These are phyloP conservation scores for Cryptococcus sp. DNA, from an alignment of 1,284 basidiomycete genomes.

Conservation along the genomic window DNA sequence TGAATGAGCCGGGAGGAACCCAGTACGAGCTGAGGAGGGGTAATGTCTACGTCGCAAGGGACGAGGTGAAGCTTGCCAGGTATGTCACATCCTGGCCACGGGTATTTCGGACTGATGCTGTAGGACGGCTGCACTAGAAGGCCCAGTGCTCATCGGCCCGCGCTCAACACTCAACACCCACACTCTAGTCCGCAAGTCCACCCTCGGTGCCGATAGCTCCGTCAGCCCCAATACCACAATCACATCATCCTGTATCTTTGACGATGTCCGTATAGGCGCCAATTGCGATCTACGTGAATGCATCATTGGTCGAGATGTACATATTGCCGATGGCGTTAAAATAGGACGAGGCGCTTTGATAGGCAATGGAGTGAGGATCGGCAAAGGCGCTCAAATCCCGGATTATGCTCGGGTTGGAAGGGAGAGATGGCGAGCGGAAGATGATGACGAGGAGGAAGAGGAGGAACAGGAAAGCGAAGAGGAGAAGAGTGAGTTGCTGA, in stretches of 20 bases:
- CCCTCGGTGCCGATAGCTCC: conserved; percentile 73
- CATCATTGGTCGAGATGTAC: conserved; percentile 52
- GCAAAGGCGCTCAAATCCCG: conserved; percentile 62
- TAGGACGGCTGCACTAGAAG: conserved; percentile 52
- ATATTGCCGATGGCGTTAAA: conserved; percentile 50
- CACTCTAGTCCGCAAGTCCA: conserved; percentile 53
- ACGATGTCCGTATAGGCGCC: conserved; percentile 70
- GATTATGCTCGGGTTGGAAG: conserved; percentile 69
- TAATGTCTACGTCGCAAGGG: conserved; percentile 78
- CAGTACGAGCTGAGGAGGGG: conserved; percentile 77
- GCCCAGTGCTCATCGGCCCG: conserved; percentile 38
- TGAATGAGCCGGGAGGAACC: conserved; percentile 77
- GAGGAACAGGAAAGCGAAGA: conserved; percentile 45
- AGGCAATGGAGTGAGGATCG: conserved; percentile 68
- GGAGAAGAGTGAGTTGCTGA: conserved; percentile 25
- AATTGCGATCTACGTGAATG: conserved; percentile 69
- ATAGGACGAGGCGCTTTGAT: conserved; percentile 52
- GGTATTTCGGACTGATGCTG: conserved; percentile 51
- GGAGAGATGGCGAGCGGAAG: conserved; percentile 71
- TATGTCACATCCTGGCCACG: too few species aligned
- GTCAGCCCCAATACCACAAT: conserved; percentile 71
- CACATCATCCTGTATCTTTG: conserved; percentile 74
- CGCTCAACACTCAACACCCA: conserved; percentile 33
- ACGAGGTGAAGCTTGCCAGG: conserved; percentile 70
- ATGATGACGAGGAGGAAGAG: conserved; percentile 56